Evolutionary conservation across 139 green algal genomes (phyloP).

Genomic region (Tetradesmus lagerheimii): DNA sequence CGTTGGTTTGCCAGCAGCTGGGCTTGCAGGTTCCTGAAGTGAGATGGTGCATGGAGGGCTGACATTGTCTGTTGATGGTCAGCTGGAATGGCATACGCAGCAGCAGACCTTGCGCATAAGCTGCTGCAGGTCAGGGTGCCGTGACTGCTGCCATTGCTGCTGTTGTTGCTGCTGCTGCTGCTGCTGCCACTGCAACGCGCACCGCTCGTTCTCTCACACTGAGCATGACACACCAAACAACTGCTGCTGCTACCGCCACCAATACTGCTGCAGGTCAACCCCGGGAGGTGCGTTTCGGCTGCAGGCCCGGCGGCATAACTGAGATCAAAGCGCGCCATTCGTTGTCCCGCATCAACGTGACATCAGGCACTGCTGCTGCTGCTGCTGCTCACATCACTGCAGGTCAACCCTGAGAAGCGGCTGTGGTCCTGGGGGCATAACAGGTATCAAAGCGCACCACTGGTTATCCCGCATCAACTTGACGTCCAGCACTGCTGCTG

Average conservation of each 20-base stretch:
- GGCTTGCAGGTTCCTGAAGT: no score
- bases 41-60: no score
- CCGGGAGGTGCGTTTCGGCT: neutral
- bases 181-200: no score
- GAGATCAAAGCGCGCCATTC: conserved; percentile 73
- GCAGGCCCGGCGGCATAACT: neutral
- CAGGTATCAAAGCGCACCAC: conserved; percentile 77
- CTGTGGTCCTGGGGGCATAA: conserved; percentile 58
- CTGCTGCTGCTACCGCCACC: no score
- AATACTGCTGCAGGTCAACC: no score
- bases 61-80: no score
- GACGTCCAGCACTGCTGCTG: neutral
- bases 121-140: neutral
- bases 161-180: neutral
- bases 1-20: neutral
- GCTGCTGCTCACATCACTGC: neutral
- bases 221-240: no score
- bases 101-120: no score
- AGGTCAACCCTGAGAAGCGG: conserved; percentile 81
- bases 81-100: no score
- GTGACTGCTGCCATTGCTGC: neutral
- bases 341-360: conserved; percentile 74
- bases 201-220: no score
- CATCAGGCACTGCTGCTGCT: neutral
- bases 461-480: conserved; percentile 80